Conservation (phyloP, 129 eudicot species). For the Escallonia herrerae region DNA sequence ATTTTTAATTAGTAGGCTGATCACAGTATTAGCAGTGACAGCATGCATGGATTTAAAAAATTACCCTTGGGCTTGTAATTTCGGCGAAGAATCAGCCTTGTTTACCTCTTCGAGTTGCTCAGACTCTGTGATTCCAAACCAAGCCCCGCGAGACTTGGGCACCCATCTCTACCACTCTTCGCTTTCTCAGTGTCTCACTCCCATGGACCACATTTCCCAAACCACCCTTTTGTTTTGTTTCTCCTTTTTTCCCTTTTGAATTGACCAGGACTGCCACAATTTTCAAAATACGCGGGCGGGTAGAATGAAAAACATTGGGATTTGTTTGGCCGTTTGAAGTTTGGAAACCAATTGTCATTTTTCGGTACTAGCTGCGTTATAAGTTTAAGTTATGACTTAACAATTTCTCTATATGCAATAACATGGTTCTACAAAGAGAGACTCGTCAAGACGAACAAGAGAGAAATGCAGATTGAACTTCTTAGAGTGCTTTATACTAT, state of each 20-base stretch:
- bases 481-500: too few relatives aligned
- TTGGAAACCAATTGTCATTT: background rate
- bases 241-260: constrained; percentile 5
- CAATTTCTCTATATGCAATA: too few relatives aligned
- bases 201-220: constrained; percentile 31
- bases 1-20: background rate
- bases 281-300: constrained; percentile 27
- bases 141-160: constrained; percentile 36
- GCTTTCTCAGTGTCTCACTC: constrained; percentile 27
- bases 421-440: too few relatives aligned
- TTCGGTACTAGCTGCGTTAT: too few relatives aligned
- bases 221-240: background rate
- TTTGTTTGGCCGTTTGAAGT: too few relatives aligned
- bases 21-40: constrained; percentile 9
- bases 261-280: constrained; percentile 2
- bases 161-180: background rate
- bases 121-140: constrained; percentile 16
- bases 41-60: background rate
- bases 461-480: too few relatives aligned
- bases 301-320: background rate
- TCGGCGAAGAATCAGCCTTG: constrained; percentile 88
- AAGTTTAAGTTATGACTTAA: too few relatives aligned
- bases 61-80: constrained; percentile 35
- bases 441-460: too few relatives aligned
- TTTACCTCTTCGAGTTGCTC: constrained; percentile 74